These are phyloP conservation scores for Tricholoma sp. DNA, from an alignment of 768 basidiomycete genomes.

Conservation along the genomic window DNA sequence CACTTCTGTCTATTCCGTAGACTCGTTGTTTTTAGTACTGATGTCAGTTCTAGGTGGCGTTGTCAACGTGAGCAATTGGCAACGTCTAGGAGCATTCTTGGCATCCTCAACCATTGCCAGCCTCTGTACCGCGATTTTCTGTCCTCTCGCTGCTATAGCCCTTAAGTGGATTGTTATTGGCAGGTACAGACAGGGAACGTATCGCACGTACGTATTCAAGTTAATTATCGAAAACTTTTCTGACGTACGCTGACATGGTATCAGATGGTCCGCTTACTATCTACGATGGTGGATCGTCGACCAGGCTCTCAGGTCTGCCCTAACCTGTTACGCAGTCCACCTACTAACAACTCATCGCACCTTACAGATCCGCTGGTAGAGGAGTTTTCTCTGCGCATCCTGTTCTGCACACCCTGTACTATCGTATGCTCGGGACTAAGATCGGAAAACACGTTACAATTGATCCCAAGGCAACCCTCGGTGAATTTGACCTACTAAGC, in stretches of 20 bases:
- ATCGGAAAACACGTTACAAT: slow-evolving; percentile 38
- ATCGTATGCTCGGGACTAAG: slow-evolving; percentile 39
- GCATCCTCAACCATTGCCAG: slow-evolving; percentile 31
- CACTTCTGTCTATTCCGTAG: too few relatives aligned
- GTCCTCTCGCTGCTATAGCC: slow-evolving; percentile 32
- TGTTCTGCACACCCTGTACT: slow-evolving; percentile 33
- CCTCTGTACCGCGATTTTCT: slow-evolving; percentile 28
- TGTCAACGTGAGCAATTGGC: slow-evolving; percentile 26
- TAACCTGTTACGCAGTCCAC: not conserved
- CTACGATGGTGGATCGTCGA: slow-evolving; percentile 43
- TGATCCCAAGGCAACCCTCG: slow-evolving; percentile 30
- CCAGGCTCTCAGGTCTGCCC: slow-evolving; percentile 25
- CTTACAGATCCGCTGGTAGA: slow-evolving; percentile 29
- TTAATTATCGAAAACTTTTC: not conserved
- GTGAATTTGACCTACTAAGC: slow-evolving; percentile 39
- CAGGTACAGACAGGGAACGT: slow-evolving; percentile 30
- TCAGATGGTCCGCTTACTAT: slow-evolving; percentile 35
- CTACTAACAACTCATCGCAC: not conserved
- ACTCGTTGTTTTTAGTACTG: too few relatives aligned
- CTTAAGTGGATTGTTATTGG: slow-evolving; percentile 48
- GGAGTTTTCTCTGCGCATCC: slow-evolving; percentile 39
- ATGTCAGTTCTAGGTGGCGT: slow-evolving; percentile 20
- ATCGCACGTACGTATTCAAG: slow-evolving; percentile 28
- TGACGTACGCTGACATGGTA: not conserved
- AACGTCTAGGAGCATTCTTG: slow-evolving; percentile 29